Evolutionary conservation across 768 basidiomycete genomes (phyloP), one percentile per base, ranked within the genome.

Genomic region (Dentipellis sp.): DNA sequence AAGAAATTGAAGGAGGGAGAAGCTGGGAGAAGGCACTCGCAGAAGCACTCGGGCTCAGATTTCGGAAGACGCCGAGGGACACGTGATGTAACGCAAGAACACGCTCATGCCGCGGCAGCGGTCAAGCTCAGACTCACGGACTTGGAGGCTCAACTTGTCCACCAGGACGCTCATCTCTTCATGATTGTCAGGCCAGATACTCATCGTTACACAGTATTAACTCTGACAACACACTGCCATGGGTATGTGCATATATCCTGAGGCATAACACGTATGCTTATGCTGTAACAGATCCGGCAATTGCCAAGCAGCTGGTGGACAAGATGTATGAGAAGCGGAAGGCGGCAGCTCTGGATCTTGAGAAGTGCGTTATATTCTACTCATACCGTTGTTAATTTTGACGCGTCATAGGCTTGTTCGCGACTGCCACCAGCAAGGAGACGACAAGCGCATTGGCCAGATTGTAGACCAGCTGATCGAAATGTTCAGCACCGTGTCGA

Each of bases 261-360:
- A 12, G 23, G 29, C 21, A 29, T 6, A 35, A 17, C 23, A 34
- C 42, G 49, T 50, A 34, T 35, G 11, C 21, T 50, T 12, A 35
- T 45, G n/a, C 19, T 19, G 35, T 36, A 1, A 14, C 54, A 92
- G 90, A 93, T 64, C 74, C 83, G 55, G 78, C 82, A 58, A 81
- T 91, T 50, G 75, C 87, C 45, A 87, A 86, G 68, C 91, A 90
- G 67, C 75, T 93, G 56, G 79, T 90, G 49, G 91, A 93, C 82
- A 92, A 92, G 77, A 87, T 93, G 70, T 97, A 97, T 68, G 94
- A 97, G 78, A 93, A 94, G 73, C 83, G 94, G 57, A 97, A 97
- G 73, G 84, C 90, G 8, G 93, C 94, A 7, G 95, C 95, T 8
- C 82, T 94, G 52, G 94, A 97, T 53, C 81, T 98, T 53, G 94